These are phyloP conservation scores for Pseudevernia furfuracea DNA, from an alignment of 495 filamentous ascomycete genomes.

Conservation along the genomic window DNA sequence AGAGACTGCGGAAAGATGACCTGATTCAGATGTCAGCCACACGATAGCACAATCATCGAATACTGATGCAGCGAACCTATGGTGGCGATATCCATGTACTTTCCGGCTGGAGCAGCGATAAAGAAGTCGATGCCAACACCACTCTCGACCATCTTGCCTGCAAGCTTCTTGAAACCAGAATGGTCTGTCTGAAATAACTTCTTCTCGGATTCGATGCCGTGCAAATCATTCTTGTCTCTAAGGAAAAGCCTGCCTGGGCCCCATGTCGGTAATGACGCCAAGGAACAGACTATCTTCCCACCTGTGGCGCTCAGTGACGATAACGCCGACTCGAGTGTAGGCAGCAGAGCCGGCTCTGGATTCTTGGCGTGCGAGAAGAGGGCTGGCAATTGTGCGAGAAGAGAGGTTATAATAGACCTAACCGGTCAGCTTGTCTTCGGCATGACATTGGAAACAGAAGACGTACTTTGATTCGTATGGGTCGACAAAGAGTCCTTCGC, in stretches of 20 bases:
- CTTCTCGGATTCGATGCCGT: conserved; percentile 81
- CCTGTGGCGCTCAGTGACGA: conserved; percentile 75
- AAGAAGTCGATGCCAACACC: conserved; percentile 92
- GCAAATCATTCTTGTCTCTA: conserved; percentile 80
- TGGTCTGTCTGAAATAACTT: conserved; percentile 89
- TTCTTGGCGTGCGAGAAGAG: conserved; percentile 83
- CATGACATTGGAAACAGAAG: background rate
- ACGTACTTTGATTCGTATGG: conserved; percentile 80
- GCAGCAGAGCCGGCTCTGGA: conserved; percentile 79
- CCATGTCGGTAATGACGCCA: conserved; percentile 77
- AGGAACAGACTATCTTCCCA: conserved; percentile 84
- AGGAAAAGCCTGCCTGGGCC: conserved; percentile 77
- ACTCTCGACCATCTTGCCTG: conserved; percentile 78
- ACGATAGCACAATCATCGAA: background rate
- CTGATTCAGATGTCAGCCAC: conserved; percentile 20
- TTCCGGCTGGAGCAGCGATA: conserved; percentile 77
- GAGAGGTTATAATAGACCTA: conserved; percentile 70
- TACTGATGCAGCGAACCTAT: conserved; percentile 49
- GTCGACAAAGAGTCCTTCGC: conserved; percentile 89
- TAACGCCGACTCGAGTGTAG: conserved; percentile 73
- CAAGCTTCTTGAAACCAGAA: conserved; percentile 70
- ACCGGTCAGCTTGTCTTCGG: conserved; percentile 13
- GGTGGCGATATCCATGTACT: conserved; percentile 90
- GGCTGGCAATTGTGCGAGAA: conserved; percentile 70
- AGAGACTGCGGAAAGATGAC: conserved; percentile 53